A percentile compares a stretch with the other conserved stretches of the same genome.
phyloP scores from a whole-genome alignment of 1,284 basidiomycete genomes.

The Rhodotorula glutinis region DNA sequence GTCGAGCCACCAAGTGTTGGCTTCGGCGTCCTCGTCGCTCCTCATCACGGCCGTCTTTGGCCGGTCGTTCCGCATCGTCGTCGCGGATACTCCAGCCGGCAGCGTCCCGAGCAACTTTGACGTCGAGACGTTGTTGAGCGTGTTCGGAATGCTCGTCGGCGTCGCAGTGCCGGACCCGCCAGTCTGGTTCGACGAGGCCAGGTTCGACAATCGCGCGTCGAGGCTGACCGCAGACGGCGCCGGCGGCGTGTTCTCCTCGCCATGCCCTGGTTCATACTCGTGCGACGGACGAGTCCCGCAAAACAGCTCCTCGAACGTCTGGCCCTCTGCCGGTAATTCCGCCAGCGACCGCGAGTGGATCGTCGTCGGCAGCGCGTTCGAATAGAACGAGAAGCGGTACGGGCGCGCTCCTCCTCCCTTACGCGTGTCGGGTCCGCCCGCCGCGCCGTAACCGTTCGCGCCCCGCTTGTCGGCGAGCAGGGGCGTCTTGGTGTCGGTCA shows the following conservation, averaged over 20 bases:
- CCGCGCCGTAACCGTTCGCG: constrained; percentile 20
- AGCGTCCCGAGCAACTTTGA: constrained; percentile 1
- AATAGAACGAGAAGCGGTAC: constrained; percentile 98
- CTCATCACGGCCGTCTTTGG: constrained; percentile 47
- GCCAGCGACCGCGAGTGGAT: constrained; percentile 91
- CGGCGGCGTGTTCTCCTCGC: constrained; percentile 9
- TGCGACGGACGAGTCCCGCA: constrained; percentile 52
- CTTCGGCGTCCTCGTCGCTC: constrained; percentile 57
- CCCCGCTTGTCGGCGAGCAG: constrained; percentile 44
- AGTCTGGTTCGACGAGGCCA: constrained; percentile 15
- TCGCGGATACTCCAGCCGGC: constrained; percentile 19
- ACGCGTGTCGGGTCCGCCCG: constrained; percentile 8
- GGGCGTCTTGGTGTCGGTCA: constrained; percentile 47
- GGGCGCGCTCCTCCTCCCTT: constrained; percentile 63
- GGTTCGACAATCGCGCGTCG: constrained; percentile 23
- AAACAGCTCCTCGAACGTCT: constrained; percentile 90
- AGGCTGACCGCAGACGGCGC: constrained; percentile 9
- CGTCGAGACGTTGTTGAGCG: constrained; percentile 4
- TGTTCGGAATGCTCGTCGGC: neutral
- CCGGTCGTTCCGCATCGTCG: constrained; percentile 14
- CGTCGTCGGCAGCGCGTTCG: constrained; percentile 84
- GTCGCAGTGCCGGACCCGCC: constrained; percentile 6
- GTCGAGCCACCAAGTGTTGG: constrained; percentile 96
- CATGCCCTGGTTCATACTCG: constrained; percentile 23
- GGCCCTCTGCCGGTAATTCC: constrained; percentile 90